A percentile compares a stretch with the other conserved stretches of the same genome.
Evolutionary conservation across 306 rosid genomes (phyloP).

Genomic region (Astragalus glycyphyllos): DNA sequence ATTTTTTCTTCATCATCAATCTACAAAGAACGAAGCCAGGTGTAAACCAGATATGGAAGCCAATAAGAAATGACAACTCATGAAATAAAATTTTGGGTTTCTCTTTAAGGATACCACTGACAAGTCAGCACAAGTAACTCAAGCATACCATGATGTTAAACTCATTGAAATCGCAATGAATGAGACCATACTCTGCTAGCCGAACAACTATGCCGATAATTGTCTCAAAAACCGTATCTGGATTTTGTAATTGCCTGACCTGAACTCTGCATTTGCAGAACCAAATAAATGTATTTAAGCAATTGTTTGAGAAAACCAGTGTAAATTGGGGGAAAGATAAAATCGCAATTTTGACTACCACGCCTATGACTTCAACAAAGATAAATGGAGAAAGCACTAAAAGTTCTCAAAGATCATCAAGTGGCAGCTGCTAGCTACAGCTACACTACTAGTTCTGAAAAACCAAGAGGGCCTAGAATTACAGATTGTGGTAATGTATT

Average conservation of each 20-base stretch:
- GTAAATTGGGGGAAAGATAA: neutral
- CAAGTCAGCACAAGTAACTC: constrained; percentile 23
- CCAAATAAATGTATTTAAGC: constrained; percentile 5
- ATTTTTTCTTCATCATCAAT: constrained; percentile 83
- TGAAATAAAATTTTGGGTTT: constrained; percentile 5
- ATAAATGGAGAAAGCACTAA: neutral
- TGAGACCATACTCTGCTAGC: constrained; percentile 90
- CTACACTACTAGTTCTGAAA: constrained; percentile 10
- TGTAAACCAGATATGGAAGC: constrained; percentile 37
- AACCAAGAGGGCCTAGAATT: constrained; percentile 14
- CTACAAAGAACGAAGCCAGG: constrained; percentile 48
- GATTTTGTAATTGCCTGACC: constrained; percentile 86
- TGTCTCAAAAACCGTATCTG: constrained; percentile 78
- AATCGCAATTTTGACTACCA: no score
- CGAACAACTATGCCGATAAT: constrained; percentile 76
- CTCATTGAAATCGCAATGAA: constrained; percentile 95
- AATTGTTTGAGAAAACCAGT: constrained; percentile 1
- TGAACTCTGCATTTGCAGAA: constrained; percentile 70
- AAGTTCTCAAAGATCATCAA: constrained; percentile 3
- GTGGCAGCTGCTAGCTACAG: neutral
- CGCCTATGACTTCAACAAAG: neutral
- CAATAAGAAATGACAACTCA: constrained; percentile 1
- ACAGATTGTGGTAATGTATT: constrained; percentile 3
- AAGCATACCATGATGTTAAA: constrained; percentile 87
- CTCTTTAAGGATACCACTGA: constrained; percentile 7